phyloP scores from a whole-genome alignment of 441 rosid genomes.

The Omphalea diandra region DNA sequence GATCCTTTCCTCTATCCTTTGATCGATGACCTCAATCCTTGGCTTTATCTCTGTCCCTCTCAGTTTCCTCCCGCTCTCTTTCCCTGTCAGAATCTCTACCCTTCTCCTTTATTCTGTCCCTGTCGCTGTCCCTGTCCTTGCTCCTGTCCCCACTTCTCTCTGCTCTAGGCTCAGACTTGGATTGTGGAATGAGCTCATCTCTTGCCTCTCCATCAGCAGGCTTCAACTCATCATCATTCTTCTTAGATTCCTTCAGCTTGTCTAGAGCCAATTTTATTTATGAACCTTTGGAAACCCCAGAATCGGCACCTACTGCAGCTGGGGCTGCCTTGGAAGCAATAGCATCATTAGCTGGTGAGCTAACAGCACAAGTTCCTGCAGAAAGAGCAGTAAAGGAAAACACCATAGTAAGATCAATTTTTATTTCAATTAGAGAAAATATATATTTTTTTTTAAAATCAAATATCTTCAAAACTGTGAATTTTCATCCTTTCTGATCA shows the following conservation, averaged over 20 bases:
- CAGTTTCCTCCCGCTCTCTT: constrained; percentile 60
- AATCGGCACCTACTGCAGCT: constrained; percentile 38
- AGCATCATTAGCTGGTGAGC: constrained; percentile 41
- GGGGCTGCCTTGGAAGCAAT: constrained; percentile 37
- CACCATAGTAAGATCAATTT: neutral
- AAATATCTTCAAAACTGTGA: neutral
- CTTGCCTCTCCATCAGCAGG: constrained; percentile 45
- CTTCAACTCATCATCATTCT: constrained; percentile 61
- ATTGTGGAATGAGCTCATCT: constrained; percentile 43
- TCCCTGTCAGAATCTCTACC: constrained; percentile 79
- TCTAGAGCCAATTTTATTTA: constrained; percentile 40
- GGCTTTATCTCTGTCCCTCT: constrained; percentile 62
- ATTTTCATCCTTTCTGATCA: neutral
- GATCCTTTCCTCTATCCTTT: constrained; percentile 66
- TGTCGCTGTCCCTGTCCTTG: constrained; percentile 66
- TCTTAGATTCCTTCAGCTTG: constrained; percentile 59
- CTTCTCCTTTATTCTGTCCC: constrained; percentile 47
- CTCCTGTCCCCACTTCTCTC: constrained; percentile 55
- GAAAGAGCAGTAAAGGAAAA: constrained; percentile 9
- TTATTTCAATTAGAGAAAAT: too few species aligned
- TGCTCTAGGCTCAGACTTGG: constrained; percentile 52
- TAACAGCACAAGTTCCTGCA: constrained; percentile 50
- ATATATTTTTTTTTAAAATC: too few species aligned
- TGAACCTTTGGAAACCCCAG: constrained; percentile 49
- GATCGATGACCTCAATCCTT: constrained; percentile 69